Percentiles rank a stretch among this genome's conserved stretches.
Evolutionary conservation across 1,284 basidiomycete species (phyloP).

Genomic region (Pseudozyma hubeiensis): DNA sequence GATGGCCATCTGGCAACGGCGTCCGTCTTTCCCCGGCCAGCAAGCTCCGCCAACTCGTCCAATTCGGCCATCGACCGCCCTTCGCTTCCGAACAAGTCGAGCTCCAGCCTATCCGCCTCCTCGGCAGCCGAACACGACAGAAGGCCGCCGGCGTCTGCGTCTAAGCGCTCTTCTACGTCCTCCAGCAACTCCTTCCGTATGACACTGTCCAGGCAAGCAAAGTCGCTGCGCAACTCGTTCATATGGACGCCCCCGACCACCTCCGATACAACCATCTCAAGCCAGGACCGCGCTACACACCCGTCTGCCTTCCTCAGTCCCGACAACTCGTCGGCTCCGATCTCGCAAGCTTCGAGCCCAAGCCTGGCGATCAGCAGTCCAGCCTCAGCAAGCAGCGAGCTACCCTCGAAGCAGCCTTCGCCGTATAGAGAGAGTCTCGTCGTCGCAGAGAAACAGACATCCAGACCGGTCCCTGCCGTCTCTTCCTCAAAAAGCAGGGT

Average conservation of each 20-base stretch:
- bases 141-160: conserved; percentile 7
- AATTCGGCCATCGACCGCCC: conserved; percentile 25
- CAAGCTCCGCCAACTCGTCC: conserved; percentile 18
- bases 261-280: not conserved
- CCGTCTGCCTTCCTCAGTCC: conserved; percentile 1
- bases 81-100: conserved; percentile 23
- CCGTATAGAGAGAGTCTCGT: not conserved
- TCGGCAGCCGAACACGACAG: conserved; percentile 25
- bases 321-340: conserved; percentile 8
- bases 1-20: conserved; percentile 10
- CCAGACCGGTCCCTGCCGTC: too few species aligned
- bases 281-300: conserved; percentile 1
- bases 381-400: not conserved
- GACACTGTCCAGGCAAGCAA: conserved; percentile 42
- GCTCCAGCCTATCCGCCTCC: conserved; percentile 23
- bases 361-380: conserved; percentile 10
- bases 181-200: conserved; percentile 39
- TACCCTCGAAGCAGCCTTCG: not conserved
- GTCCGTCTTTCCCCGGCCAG: conserved; percentile 6
- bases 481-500: too few species aligned
- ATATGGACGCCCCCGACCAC: conserved; percentile 20
- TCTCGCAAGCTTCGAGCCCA: conserved; percentile 22
- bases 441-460: too few species aligned
- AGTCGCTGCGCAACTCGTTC: conserved; percentile 35
- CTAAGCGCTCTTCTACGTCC: conserved; percentile 27